Base-by-base conservation (phyloP, 805 yeast species). In the Yamadazyma sp. region DNA sequence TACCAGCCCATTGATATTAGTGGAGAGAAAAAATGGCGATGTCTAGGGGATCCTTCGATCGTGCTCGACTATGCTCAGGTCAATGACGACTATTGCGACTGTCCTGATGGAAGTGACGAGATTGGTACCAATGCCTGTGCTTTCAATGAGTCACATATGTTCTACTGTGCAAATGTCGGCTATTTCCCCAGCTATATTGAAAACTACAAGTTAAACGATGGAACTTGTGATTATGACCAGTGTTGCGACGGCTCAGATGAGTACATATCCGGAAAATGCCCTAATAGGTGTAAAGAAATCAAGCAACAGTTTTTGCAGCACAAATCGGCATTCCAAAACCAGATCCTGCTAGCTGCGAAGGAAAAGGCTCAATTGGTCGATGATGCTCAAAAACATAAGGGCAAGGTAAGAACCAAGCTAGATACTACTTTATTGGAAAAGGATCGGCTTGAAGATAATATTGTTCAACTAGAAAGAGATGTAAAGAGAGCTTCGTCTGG, bases 201-300 rank as follows among this genome's bases (percentile, higher is more conserved):
- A 4, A 71, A 80, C 6, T 77, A 67, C 50, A 73, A 80, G 41
- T 84, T 93, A 12, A 79, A 82, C 50, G 99, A 93, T 60, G 97
- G 97, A 0, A 80, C 82, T 2, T 93, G 99, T 64, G 99, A 93
- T 56, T 85, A 84, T 56, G 84, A 80, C 13, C 37, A 71, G 8
- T 93, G 99, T 60, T 93, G 99, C 61, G 99, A 93, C 62, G 98
- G 99, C 6, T 75, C 88, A 1, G 99, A 93, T 60, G 99, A 93
- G 57, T 57, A 62, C 37, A n/a, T 48, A 18, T 48, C 54, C 5
- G 65, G 62, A 2, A 19, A 34, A 3, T 88, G 95, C 55, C 74
- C 77, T 4, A 67, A 76, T 46, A 66, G 60, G 25, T 84, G 93
- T 53, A 53, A 50, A 1, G 72, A 73, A 41, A 73, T 84, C 38